Evolutionary conservation across 1,284 basidiomycete species (phyloP), one percentile per base, ranked within the genome.

Genomic region (Coniferiporia sulphurascens): DNA sequence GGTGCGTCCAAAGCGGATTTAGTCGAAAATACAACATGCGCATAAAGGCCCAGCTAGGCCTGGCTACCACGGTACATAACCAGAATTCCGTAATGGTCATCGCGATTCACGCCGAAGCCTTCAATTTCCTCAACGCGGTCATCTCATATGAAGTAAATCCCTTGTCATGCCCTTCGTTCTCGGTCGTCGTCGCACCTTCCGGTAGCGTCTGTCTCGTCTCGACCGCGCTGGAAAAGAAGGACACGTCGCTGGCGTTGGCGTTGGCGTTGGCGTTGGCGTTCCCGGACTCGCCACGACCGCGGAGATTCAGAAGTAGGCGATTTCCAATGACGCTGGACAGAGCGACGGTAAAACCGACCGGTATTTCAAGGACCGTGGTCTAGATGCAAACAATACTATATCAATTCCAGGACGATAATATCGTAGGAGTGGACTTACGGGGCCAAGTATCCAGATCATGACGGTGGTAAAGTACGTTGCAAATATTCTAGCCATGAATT

Each of bases 281-380:
- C 41, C 10, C 22, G 41, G 44, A 55, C 53, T 13, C 45, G 53
- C 7, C 21, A 19, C 13, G 55, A 15, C 73, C 70, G 10, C 80
- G 78, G 32, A 84, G 76, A 62, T 84, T 84, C 21, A 84, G 72
- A 22, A 81, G 76, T 12, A 84, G 74, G 21, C 82, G 73, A 65
- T 79, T 84, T 6, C 78, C 75, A 58, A 84, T 72, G 3, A 83
- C 78, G 65, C 79, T 82, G 0, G 83, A 81, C 67, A 84, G 72
- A 1, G 82, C 79, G 15, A 83, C 74, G 1, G 81, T 74, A 69
- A 84, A 84, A 10, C 78, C 81, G 56, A 84, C 76, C 0, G 82
- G 79, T 32, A 81, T 75, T 68, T 82, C 82, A 6, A 82, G 64
- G 6, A 78, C 71, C 13, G 68, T 68, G n/a, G 61, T 57, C 70